Percentiles rank a stretch among this genome's conserved stretches.
Evolutionary conservation across 2,329 filamentous ascomycete genomes (phyloP).

Genomic region (Uncinocarpus reesii): DNA sequence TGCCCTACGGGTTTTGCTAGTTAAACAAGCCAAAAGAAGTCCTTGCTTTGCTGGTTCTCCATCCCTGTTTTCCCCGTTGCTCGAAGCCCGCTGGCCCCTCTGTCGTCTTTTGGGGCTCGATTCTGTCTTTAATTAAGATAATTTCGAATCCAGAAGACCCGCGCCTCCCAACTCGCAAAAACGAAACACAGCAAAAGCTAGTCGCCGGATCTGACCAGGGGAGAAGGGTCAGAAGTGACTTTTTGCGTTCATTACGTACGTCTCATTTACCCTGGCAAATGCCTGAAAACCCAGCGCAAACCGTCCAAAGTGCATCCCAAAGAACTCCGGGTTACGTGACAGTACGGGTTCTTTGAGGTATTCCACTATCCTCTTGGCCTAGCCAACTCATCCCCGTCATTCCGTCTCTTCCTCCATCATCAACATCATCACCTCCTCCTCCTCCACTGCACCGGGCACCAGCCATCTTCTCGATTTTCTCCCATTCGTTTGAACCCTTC

Average conservation of each 20-base stretch:
- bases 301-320: neutral
- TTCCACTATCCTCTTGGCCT: conserved; percentile 9
- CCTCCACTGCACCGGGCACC: neutral
- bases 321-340: conserved; percentile 1
- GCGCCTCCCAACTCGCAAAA: neutral
- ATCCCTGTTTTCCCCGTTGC: conserved; percentile 5
- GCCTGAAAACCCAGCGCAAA: neutral
- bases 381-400: conserved; percentile 13
- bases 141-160: neutral
- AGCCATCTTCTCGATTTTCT: neutral
- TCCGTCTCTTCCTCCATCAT: neutral
- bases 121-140: neutral
- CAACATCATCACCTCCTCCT: neutral
- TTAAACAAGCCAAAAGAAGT: neutral
- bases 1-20: conserved; percentile 1
- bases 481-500: neutral
- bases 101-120: neutral
- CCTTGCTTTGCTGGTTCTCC: conserved; percentile 1
- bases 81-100: neutral
- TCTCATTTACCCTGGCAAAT: neutral
- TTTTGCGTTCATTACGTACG: conserved; percentile 10
- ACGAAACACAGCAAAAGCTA: neutral
- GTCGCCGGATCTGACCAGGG: neutral
- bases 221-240: conserved; percentile 5
- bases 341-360: neutral